Percentiles rank a stretch among this genome's conserved stretches.
Conservation (phyloP, 1,284 basidiomycete species). For the Xerocomus minutiporus region DNA sequence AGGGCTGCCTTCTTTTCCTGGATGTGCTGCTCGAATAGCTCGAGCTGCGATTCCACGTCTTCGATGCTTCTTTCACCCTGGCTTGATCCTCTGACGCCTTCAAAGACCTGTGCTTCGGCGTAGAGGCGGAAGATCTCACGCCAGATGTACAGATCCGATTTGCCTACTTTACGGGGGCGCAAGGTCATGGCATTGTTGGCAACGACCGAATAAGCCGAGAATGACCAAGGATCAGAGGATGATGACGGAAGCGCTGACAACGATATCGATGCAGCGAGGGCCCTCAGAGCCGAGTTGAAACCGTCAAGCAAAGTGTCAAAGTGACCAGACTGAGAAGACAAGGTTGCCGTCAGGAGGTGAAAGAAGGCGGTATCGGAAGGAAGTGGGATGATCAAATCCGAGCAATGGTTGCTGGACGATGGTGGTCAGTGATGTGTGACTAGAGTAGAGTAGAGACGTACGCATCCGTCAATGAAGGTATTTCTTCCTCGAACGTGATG, state of each 20-base stretch:
- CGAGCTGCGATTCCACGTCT: constrained; percentile 71
- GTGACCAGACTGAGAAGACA: constrained; percentile 66
- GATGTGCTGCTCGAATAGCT: constrained; percentile 63
- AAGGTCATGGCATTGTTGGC: constrained; percentile 41
- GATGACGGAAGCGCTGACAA: constrained; percentile 57
- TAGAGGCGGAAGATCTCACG: constrained; percentile 88
- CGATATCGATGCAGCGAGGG: constrained; percentile 60
- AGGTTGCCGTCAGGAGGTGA: constrained; percentile 67
- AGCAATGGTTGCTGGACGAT: constrained; percentile 20
- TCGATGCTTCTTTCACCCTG: constrained; percentile 73
- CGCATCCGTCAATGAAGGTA: not conserved
- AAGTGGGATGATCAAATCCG: constrained; percentile 78
- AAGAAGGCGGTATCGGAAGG: constrained; percentile 82
- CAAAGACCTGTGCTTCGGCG: constrained; percentile 85
- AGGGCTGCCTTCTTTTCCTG: constrained; percentile 57
- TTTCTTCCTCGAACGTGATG: not conserved
- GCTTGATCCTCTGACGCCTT: constrained; percentile 67
- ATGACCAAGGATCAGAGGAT: constrained; percentile 35
- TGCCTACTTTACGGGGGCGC: constrained; percentile 18
- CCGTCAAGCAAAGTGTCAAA: constrained; percentile 57
- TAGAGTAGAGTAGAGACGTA: constrained; percentile 2
- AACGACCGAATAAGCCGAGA: constrained; percentile 46
- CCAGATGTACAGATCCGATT: constrained; percentile 87
- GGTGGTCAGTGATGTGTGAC: constrained; percentile 3
- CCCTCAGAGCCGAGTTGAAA: constrained; percentile 60